Base-by-base conservation (phyloP, 176 grass and related monocot genomes). In the Rhynchospora tenuis region DNA sequence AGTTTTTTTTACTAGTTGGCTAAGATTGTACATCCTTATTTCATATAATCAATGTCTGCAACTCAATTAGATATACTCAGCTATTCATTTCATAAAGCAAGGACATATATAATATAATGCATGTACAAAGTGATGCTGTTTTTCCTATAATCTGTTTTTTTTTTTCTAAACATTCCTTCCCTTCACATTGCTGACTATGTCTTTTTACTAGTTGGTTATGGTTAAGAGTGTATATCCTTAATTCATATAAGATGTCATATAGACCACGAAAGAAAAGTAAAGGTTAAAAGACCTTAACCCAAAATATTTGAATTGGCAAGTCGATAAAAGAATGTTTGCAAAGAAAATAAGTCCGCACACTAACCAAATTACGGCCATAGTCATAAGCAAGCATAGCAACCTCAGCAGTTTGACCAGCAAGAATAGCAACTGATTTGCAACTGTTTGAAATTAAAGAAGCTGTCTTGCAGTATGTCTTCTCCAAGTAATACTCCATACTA, bases 381-480 rank as follows among this genome's bases (percentile, higher is more conserved):
- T 99, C 91, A 27, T 92, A 99, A 57, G 96, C 93, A 90, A 92
- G 91, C 83, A 86, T 63, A 5, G 96, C 90, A 71, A 99, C 91
- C 73, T 99, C 96, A 62, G 93, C 80, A 64, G 91, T 95, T 88
- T 99, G 96, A 47, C 93, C 96, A 26, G 96, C 91, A 81, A 99
- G 93, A 87, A 99, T 63, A 77, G 96, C 93, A 88, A 95, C 83
- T 63, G 93, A 81, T 81, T 95, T 95, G 86, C 96, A 99, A 83
- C 96, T 99, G 77, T 95, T 99, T 81, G 96, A 99, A 84, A 99
- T 93, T 88, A 99, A 85, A 43, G 96, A 99, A 20, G 93, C 91
- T 33, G 96, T 99, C 87, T 99, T 99, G 93, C 91, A 95, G 86
- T 99, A 99, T 78, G 96, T 93, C 88, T 99, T 99, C 83, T 92